Conservation (phyloP, 495 filamentous ascomycete genomes). For the Bathelium albidoporum region DNA sequence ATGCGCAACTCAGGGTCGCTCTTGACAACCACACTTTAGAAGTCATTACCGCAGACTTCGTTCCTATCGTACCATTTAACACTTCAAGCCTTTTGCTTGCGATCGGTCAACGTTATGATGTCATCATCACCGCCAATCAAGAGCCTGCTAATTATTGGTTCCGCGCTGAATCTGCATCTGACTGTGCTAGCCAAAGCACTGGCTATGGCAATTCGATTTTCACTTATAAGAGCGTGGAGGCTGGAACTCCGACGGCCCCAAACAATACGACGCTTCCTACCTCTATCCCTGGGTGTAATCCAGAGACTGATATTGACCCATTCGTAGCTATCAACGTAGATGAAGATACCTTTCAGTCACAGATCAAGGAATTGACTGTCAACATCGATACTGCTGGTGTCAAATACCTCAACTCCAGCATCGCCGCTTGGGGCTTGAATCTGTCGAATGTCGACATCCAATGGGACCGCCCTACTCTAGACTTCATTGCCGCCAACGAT, state of each 20-base stretch:
- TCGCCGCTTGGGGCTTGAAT: conserved; percentile 29
- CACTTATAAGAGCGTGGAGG: conserved; percentile 22
- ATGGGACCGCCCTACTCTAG: conserved; percentile 29
- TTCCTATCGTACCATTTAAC: conserved; percentile 26
- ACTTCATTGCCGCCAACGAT: conserved; percentile 26
- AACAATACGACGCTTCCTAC: neutral
- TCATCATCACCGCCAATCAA: conserved; percentile 30
- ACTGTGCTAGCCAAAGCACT: conserved; percentile 14
- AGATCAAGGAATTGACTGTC: neutral
- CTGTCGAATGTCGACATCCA: conserved; percentile 25
- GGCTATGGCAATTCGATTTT: conserved; percentile 22
- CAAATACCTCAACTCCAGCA: conserved; percentile 16
- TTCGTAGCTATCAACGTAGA: neutral
- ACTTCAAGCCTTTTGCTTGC: conserved; percentile 20
- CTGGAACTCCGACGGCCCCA: conserved; percentile 16
- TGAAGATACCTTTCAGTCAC: neutral
- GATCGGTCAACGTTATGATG: conserved; percentile 34
- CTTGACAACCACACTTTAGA: conserved; percentile 27
- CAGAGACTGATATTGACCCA: neutral
- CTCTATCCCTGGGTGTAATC: neutral
- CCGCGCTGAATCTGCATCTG: conserved; percentile 20
- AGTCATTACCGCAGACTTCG: conserved; percentile 31
- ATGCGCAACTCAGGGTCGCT: conserved; percentile 27
- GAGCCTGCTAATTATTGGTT: conserved; percentile 31
- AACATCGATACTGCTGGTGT: neutral